Evolutionary conservation across 805 yeast genomes (phyloP), one percentile per base, ranked within the genome.

Genomic region (Metschnikowia hibisci): DNA sequence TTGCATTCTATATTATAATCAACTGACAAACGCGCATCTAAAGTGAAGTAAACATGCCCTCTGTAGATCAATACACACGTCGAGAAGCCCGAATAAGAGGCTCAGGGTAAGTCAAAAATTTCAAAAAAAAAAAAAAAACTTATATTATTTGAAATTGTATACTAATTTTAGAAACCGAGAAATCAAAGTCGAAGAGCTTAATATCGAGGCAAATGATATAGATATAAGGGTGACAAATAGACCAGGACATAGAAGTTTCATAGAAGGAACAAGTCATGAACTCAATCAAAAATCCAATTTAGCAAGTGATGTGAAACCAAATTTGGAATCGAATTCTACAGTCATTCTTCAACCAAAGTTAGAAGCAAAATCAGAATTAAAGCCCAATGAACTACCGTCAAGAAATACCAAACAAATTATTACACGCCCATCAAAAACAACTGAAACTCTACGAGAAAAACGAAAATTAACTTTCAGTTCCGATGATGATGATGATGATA

Each of bases 71-170:
- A 33, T 45, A 42, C 54, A 45, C 48, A 14, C 56, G 49, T 50
- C 53, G 57, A 22, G 64, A 67, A 45, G 55, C 69, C 31, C 56
- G 74, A 27, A 52, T 62, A 22, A 56, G 74, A 36, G 75, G 75
- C 18, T 62, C 73, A 16, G 74, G 70, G 74, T 68, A 69, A 52
- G 75, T 66, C 25, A 4, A 32, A 6, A 7, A 27, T 12, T 39
- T 12, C 6, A n/a, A n/a, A n/a, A n/a, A n/a, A n/a, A n/a, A n/a
- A n/a, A n/a, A n/a, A n/a, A n/a, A n/a, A n/a, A n/a, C n/a, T n/a
- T n/a, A n/a, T 27, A 9, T 14, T 4, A 14, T 29, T 13, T 34
- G n/a, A 2, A 12, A n/a, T 11, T 14, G 8, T 6, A 18, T 37
- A 52, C 56, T 54, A 54, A 55, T 56, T 13, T 1, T 39, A 58